These are phyloP conservation scores for Brassica juncea DNA, from an alignment of 345 rosid species.

Conservation along the genomic window DNA sequence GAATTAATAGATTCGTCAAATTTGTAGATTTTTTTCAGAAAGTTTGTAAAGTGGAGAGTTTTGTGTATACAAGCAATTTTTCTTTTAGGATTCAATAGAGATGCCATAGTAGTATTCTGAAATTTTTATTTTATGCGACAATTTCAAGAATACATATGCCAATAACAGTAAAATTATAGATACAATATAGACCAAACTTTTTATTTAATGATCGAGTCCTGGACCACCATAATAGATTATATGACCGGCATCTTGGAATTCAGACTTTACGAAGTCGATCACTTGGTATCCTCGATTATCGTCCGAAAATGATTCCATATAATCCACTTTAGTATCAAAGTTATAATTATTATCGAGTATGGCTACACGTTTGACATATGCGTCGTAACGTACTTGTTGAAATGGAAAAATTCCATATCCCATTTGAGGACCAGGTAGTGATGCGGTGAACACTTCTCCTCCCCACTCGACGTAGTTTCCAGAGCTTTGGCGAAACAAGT, in stretches of 20 bases:
- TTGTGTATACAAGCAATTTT: no score
- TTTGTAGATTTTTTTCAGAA: no score
- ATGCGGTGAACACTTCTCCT: conserved; percentile 28
- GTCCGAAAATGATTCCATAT: not conserved
- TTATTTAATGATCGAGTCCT: not conserved
- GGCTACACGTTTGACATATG: conserved; percentile 4
- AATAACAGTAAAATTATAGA: no score
- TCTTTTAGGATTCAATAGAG: no score
- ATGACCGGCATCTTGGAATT: not conserved
- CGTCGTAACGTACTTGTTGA: not conserved
- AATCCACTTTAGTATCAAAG: not conserved
- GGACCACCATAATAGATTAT: conserved; percentile 25
- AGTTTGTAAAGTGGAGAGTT: no score
- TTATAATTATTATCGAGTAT: not conserved
- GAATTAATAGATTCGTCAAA: no score
- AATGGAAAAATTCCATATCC: conserved; percentile 11
- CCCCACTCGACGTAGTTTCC: conserved; percentile 22
- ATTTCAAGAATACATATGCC: no score
- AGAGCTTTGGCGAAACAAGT: not conserved
- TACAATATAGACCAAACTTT: not conserved
- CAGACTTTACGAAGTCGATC: not conserved
- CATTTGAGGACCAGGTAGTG: conserved; percentile 23
- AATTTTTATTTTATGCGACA: no score
- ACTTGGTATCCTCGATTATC: not conserved
- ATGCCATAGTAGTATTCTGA: no score